phyloP scores from a whole-genome alignment of 2,329 filamentous ascomycete genomes.

The Pseudonectria buxi region DNA sequence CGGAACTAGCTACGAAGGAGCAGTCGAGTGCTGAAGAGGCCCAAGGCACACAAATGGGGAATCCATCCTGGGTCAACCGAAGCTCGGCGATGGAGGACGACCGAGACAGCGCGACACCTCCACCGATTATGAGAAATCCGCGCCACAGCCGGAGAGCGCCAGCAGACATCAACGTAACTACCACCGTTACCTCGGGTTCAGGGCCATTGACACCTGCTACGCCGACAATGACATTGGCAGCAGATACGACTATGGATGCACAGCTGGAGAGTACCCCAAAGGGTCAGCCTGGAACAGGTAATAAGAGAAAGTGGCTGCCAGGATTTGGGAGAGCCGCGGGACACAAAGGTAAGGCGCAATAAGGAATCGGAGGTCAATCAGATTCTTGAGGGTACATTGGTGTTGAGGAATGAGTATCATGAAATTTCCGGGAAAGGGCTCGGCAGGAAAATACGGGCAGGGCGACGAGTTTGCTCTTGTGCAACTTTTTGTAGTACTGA shows the following conservation, averaged over 20 bases:
- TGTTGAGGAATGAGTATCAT: slow-evolving; percentile 5
- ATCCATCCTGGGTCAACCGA: slow-evolving; percentile 34
- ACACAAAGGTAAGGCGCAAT: slow-evolving; percentile 21
- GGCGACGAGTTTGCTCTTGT: slow-evolving; percentile 4
- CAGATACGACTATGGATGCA: slow-evolving; percentile 7
- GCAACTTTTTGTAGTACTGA: no score
- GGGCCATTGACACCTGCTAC: slow-evolving; percentile 12
- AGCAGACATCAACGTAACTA: slow-evolving; percentile 10
- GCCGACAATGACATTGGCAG: slow-evolving; percentile 8
- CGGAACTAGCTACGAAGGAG: slow-evolving; percentile 5
- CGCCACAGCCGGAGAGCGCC: slow-evolving; percentile 25
- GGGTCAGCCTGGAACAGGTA: slow-evolving; percentile 17
- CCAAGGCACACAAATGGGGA: slow-evolving; percentile 27
- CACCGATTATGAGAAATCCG: slow-evolving; percentile 46
- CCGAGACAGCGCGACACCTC: slow-evolving; percentile 45
- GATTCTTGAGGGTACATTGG: slow-evolving; percentile 9
- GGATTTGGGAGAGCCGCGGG: slow-evolving; percentile 23
- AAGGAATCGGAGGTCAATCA: slow-evolving; percentile 11
- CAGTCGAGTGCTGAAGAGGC: slow-evolving; percentile 7
- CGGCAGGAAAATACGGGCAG: slow-evolving; percentile 4
- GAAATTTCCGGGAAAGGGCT: slow-evolving; percentile 2
- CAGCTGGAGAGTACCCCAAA: slow-evolving; percentile 14
- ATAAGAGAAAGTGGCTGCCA: slow-evolving; percentile 31
- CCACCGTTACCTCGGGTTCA: slow-evolving; percentile 7
- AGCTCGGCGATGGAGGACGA: slow-evolving; percentile 34